Evolutionary conservation across 768 basidiomycete genomes (phyloP), one percentile per base, ranked within the genome.

Genomic region (Boletus barrowsii): DNA sequence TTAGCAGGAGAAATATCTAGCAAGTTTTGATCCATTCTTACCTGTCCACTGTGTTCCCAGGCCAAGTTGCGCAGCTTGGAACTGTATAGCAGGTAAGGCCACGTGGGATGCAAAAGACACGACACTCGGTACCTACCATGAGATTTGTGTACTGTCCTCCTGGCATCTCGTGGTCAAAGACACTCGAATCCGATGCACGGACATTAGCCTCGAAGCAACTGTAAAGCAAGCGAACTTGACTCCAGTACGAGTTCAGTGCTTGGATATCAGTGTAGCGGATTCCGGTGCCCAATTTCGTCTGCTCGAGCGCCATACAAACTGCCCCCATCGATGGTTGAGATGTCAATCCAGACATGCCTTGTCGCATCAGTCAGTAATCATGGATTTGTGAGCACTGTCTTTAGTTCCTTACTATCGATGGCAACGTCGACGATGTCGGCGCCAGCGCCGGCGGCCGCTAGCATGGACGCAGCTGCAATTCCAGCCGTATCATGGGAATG

Each of bases 321-420:
- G 97, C 97, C 63, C 97, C 97, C 97, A 99, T 99, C 5, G 97
- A 92, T 18, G 97, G 95, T 68, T 99, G 97, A 18, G 97, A 98
- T 47, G 97, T 99, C 60, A 96, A 77, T 55, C 97, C 97, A 53
- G 96, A 98, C 89, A 99, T 96, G 75, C 92, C 93, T 96, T 65
- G 26, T 42, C 39, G 24, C 53, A 49, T 60, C 32, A 30, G 57
- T 68, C 30, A 72, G 51, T 32, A 24, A 32, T 14, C 22, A 42
- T 17, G 20, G 14, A 7, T 39, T 47, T 29, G 39, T 35, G 22
- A 50, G 42, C 33, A 51, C 29, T 17, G 43, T 17, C n/a, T 29
- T 33, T 40, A 51, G 17, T 40, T 13, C 72, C 92, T 68, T 60
- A 93, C 94, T 96, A 74, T 99, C 97, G 67, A 99, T 98, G 40